phyloP scores from a whole-genome alignment of 148 eudicot species.

The Salicornia ramosissima region DNA sequence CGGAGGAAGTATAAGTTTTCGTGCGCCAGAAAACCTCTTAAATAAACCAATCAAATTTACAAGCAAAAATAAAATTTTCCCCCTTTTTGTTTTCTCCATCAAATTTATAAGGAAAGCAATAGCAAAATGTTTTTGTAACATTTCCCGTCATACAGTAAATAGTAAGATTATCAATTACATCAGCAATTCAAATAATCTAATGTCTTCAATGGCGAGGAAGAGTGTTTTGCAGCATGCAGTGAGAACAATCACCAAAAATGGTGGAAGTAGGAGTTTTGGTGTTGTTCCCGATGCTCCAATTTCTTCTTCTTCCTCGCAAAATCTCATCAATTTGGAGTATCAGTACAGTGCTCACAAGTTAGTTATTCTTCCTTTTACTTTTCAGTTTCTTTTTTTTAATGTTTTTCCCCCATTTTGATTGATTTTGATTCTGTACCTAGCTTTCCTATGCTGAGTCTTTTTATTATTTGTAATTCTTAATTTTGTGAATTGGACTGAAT shows the following conservation, averaged over 20 bases:
- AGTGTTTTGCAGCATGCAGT: slow-evolving; percentile 20
- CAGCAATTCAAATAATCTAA: not conserved
- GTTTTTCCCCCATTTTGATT: too few species aligned
- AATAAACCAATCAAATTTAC: too few species aligned
- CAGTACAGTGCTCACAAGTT: slow-evolving; percentile 82
- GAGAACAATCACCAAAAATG: slow-evolving; percentile 1
- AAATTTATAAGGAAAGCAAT: too few species aligned
- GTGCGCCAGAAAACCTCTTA: too few species aligned
- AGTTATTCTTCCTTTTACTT: slow-evolving; percentile 12
- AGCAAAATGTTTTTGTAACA: too few species aligned
- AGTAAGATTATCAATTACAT: not conserved
- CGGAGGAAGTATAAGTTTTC: too few species aligned
- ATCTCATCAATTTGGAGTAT: slow-evolving; percentile 64
- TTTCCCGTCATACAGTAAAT: too few species aligned
- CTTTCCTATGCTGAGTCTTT: not conserved
- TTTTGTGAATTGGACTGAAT: too few species aligned
- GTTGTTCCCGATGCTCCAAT: slow-evolving; percentile 33
- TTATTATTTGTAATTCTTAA: not conserved
- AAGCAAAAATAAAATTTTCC: too few species aligned
- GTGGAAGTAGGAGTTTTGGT: slow-evolving; percentile 33
- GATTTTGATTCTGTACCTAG: not conserved
- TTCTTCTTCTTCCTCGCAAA: slow-evolving; percentile 38
- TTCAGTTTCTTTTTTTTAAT: not conserved
- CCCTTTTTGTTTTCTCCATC: too few species aligned
- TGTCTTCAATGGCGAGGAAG: slow-evolving; percentile 26